Evolutionary conservation across 2,329 filamentous ascomycete species (phyloP).

Genomic region (Salinomyces thailandicus): DNA sequence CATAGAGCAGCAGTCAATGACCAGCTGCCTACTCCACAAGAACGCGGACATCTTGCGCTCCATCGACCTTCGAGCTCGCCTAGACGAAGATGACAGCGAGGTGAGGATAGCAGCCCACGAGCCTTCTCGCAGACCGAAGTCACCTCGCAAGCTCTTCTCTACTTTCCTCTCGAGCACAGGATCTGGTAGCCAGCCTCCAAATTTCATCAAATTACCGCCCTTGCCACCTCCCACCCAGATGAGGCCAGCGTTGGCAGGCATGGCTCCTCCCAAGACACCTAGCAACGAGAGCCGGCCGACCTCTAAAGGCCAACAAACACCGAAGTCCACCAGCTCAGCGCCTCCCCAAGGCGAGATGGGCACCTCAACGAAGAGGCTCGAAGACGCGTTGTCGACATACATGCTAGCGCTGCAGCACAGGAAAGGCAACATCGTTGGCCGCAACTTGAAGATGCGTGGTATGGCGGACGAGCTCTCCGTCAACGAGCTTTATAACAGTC

Average conservation of each 20-base stretch:
- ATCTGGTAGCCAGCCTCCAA: constrained; percentile 26
- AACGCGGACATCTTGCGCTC: constrained; percentile 68
- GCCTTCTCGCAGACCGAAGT: constrained; percentile 63
- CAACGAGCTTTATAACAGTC: constrained; percentile 81
- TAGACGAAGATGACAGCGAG: constrained; percentile 12
- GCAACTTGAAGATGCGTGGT: constrained; percentile 59
- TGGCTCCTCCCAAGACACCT: constrained; percentile 26
- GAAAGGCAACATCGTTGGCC: constrained; percentile 77
- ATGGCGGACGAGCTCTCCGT: constrained; percentile 66
- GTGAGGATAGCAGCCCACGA: constrained; percentile 15
- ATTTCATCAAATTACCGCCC: constrained; percentile 20
- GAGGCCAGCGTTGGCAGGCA: constrained; percentile 16
- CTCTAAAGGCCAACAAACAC: constrained; percentile 21
- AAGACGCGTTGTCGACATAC: constrained; percentile 78
- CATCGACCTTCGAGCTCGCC: constrained; percentile 34
- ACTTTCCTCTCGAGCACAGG: constrained; percentile 59
- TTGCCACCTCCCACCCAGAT: constrained; percentile 16
- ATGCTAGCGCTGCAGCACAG: constrained; percentile 71
- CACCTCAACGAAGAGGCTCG: constrained; percentile 59
- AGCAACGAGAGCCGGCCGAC: constrained; percentile 27
- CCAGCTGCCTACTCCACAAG: constrained; percentile 61
- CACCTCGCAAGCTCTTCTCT: constrained; percentile 81
- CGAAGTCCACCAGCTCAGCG: constrained; percentile 43
- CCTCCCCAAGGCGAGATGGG: constrained; percentile 28
- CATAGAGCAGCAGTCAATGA: constrained; percentile 53